Evolutionary conservation across 2,329 filamentous ascomycete genomes (phyloP).

Genomic region (Xenosphaeropsis pyriputrescens): DNA sequence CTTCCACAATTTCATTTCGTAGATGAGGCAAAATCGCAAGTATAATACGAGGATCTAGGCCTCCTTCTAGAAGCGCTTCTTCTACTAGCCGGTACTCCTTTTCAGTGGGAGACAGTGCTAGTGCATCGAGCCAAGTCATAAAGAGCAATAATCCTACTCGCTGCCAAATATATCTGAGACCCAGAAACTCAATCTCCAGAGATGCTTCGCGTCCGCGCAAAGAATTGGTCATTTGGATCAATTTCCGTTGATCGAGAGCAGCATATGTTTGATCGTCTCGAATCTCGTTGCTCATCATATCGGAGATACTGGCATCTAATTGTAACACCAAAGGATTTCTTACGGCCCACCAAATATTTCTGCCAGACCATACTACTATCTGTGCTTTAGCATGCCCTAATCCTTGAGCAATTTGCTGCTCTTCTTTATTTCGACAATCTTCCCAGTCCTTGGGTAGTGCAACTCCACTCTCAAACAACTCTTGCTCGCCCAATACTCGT

Average conservation of each 20-base stretch:
- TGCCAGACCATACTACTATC: conserved; percentile 65
- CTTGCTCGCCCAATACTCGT: conserved; percentile 49
- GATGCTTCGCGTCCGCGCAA: conserved; percentile 69
- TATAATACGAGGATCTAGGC: conserved; percentile 75
- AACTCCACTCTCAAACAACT: conserved; percentile 48
- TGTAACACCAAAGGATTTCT: conserved; percentile 70
- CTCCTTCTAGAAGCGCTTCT: conserved; percentile 66
- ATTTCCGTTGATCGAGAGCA: too few relatives aligned
- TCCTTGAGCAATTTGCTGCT: conserved; percentile 63
- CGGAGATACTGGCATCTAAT: conserved; percentile 39
- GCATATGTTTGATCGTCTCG: conserved; percentile 37
- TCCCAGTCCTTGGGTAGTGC: conserved; percentile 44
- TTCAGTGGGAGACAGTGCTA: conserved; percentile 38
- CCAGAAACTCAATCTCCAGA: conserved; percentile 81
- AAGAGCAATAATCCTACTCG: conserved; percentile 76
- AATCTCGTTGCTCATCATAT: conserved; percentile 14
- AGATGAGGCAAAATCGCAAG: conserved; percentile 67
- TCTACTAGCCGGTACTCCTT: conserved; percentile 59
- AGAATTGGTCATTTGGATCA: conserved; percentile 52
- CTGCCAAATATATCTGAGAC: conserved; percentile 78
- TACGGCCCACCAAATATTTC: conserved; percentile 72
- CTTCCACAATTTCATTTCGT: conserved; percentile 69
- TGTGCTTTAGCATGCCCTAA: conserved; percentile 57
- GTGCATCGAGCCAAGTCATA: conserved; percentile 28
- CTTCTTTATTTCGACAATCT: conserved; percentile 55